Conservation (phyloP, 192 early-diverging fungal genomes). For the Entrophospora sp. region DNA sequence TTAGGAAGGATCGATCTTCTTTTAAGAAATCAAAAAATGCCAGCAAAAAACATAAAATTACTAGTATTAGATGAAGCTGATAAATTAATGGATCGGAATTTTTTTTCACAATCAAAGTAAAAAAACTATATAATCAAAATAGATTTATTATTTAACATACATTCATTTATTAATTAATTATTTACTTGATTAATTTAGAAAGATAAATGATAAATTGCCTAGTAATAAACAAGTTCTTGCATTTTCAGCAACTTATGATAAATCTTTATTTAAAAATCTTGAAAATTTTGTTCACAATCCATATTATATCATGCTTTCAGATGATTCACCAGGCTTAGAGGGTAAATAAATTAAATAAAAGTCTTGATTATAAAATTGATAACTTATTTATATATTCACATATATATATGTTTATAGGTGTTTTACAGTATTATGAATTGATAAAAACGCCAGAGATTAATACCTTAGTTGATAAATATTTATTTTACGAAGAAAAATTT, state of each 20-base stretch:
- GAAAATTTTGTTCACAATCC: conserved; percentile 36
- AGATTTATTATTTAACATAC: not conserved
- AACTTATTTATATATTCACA: not conserved
- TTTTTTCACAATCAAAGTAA: conserved; percentile 30
- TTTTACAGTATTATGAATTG: conserved; percentile 40
- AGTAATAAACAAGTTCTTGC: conserved; percentile 42
- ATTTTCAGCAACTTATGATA: conserved; percentile 54
- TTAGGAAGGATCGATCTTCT: conserved; percentile 38
- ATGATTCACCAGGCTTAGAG: conserved; percentile 40
- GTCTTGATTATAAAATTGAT: not conserved
- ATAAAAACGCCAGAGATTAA: conserved; percentile 15
- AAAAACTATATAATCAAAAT: not conserved
- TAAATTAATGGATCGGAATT: conserved; percentile 47
- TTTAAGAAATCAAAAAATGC: conserved; percentile 30
- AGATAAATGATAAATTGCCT: conserved; percentile 31
- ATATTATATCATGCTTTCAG: conserved; percentile 38
- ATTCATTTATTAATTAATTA: not conserved
- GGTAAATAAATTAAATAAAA: conserved; percentile 22
- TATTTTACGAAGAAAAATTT: conserved; percentile 40
- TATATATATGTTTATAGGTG: conserved; percentile 26
- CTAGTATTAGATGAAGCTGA: conserved; percentile 56
- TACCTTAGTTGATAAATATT: conserved; percentile 21
- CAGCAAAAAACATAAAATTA: conserved; percentile 30
- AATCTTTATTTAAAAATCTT: conserved; percentile 30
- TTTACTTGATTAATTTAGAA: conserved; percentile 13